phyloP scores from a whole-genome alignment of 139 green algal species.

The Ettlia oleoabundans region DNA sequence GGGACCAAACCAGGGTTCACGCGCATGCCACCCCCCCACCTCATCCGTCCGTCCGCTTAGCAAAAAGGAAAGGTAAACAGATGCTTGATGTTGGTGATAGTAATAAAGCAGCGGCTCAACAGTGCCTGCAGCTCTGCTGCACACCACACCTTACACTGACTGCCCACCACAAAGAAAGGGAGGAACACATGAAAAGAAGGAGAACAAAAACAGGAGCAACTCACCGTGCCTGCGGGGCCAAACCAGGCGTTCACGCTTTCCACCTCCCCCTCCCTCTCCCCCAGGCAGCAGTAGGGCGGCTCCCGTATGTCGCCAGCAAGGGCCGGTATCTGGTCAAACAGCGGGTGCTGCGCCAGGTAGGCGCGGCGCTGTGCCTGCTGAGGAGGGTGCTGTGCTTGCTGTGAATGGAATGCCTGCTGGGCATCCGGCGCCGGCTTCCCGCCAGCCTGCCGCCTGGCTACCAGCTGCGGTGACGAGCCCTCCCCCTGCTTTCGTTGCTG shows the following conservation, averaged over 20 bases:
- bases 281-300: slow-evolving; percentile 87
- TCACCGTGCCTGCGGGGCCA: slow-evolving; percentile 82
- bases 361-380: slow-evolving; percentile 25
- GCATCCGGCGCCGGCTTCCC: slow-evolving; percentile 7
- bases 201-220: not conserved
- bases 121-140: no score
- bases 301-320: slow-evolving; percentile 79
- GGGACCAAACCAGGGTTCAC: no score
- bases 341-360: slow-evolving; percentile 93
- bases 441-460: not conserved
- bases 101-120: no score
- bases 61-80: no score
- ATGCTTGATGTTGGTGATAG: no score
- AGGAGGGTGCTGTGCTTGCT: slow-evolving; percentile 8
- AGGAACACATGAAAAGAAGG: not conserved
- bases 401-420: slow-evolving; percentile 17
- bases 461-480: not conserved
- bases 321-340: slow-evolving; percentile 92
- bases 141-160: no score
- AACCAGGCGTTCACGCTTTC: slow-evolving; percentile 91
- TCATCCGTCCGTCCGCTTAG: no score
- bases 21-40: no score
- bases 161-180: no score
- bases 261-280: slow-evolving; percentile 53
- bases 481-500: not conserved